Evolutionary conservation across 805 yeast genomes (phyloP).

Genomic region (Kuraishia hungarica): DNA sequence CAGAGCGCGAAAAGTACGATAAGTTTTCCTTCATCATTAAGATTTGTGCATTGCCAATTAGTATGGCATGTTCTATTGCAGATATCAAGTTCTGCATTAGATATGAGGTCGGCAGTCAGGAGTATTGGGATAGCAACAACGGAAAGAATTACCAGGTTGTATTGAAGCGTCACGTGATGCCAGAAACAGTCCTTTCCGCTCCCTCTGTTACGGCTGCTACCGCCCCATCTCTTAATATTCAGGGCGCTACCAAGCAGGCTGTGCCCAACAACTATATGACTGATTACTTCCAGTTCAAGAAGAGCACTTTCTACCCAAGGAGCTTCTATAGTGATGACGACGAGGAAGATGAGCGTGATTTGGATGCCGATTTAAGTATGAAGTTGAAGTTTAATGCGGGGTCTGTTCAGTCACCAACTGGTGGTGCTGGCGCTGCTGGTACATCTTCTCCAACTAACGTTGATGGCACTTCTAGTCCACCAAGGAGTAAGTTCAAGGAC

Average conservation of each 20-base stretch:
- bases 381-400: conserved; percentile 2
- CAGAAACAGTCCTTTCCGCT: too few species aligned
- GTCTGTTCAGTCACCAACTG: not conserved
- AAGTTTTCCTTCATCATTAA: conserved; percentile 43
- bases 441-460: not conserved
- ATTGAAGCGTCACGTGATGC: conserved; percentile 12
- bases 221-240: not conserved
- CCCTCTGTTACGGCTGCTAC: not conserved
- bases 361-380: conserved; percentile 5
- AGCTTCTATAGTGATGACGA: conserved; percentile 1
- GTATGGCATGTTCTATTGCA: conserved; percentile 15
- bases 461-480: not conserved
- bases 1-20: conserved; percentile 21
- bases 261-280: not conserved
- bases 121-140: conserved; percentile 33
- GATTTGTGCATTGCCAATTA: conserved; percentile 23
- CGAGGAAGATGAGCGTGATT: conserved; percentile 3
- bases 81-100: conserved; percentile 30
- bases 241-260: not conserved
- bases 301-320: not conserved
- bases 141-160: conserved; percentile 27
- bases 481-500: not conserved
- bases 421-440: too few species aligned
- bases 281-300: conserved; percentile 5
- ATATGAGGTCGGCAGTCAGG: conserved; percentile 22